Base-by-base conservation (phyloP, 164 flowering plant genomes). In the Magnolia changhungtana region DNA sequence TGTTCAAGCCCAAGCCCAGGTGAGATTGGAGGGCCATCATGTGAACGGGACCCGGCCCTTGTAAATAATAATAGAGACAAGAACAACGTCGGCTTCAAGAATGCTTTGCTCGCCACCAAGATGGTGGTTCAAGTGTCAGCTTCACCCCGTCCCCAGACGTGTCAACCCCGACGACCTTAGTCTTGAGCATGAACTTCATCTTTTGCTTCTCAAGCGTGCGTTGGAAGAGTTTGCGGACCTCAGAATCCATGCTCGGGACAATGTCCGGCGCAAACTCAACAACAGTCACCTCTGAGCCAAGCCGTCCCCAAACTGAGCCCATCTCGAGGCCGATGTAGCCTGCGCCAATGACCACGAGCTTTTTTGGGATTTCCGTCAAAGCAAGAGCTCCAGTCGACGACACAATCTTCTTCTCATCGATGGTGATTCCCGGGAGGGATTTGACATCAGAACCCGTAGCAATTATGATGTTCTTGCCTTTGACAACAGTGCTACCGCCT, bases 311-410 rank as follows among this genome's bases (percentile, higher is more conserved):
- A 3, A 91, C 97, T 18, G 95, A 89, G 14, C 97, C 97, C 93
- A 92, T 89, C 83, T 92, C 97, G n/a, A 92, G 87, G 67, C 97
- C 97, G 61, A 92, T 92, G 80, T 91, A 91, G n/a, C 97, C 97
- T 21, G 92, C 97, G 7, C 97, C 97, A 75, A 92, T 86, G 51
- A 92, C 97, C 20, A 91, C 85, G 14, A 92, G 91, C 74, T 85
- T 91, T 84, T 91, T 90, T 0, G 97, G 97, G 52, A 92, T 76
- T 75, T 89, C 88, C 21, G 87, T 27, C 80, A 92, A 81, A 63
- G 90, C 86, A 65, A 92, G 77, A 75, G 97, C 95, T 69, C 95
- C 95, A 70, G 95, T 91, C 13, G 95, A 91, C 20, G 97, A 92
- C 1, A 92, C 97, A 74, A 92, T 89, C 72, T 78, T 90, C 85